phyloP scores from a whole-genome alignment of 2,329 filamentous ascomycete species.

The Fusarium sacchari region DNA sequence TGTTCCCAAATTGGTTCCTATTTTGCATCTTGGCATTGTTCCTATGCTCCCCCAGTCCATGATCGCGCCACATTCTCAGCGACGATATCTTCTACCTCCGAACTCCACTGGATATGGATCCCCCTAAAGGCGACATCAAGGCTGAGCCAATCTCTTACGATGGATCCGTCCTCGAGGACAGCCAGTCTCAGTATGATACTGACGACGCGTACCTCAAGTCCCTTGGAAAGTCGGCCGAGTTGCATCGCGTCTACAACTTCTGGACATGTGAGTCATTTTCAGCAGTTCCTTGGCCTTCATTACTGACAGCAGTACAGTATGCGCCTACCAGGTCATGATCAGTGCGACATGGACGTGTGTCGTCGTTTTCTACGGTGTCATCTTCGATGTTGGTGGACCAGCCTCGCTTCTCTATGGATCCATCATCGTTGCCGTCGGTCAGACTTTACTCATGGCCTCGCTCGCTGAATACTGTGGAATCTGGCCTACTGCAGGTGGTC shows the following conservation, averaged over 20 bases:
- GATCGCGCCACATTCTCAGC: neutral
- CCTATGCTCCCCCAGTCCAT: neutral
- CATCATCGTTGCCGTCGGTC: conserved; percentile 20
- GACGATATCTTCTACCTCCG: neutral
- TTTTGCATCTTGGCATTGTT: neutral
- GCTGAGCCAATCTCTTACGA: neutral
- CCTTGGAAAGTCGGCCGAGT: conserved; percentile 3
- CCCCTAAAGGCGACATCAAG: neutral
- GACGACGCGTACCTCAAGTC: conserved; percentile 13
- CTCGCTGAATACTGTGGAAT: conserved; percentile 19
- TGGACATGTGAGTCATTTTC: neutral
- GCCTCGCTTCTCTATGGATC: conserved; percentile 7
- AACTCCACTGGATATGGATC: neutral
- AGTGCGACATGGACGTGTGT: conserved; percentile 25
- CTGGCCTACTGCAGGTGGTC: conserved; percentile 12
- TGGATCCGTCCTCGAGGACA: neutral
- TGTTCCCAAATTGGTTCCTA: neutral
- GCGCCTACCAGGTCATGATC: conserved; percentile 27
- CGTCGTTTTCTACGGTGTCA: conserved; percentile 13
- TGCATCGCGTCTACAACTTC: conserved; percentile 19
- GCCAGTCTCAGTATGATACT: neutral
- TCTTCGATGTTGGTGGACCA: conserved; percentile 18
- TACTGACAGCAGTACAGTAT: neutral
- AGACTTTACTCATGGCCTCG: conserved; percentile 10
- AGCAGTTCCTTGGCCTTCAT: neutral